phyloP scores from a whole-genome alignment of 1,284 basidiomycete species.

The Leccinum pachyderme region DNA sequence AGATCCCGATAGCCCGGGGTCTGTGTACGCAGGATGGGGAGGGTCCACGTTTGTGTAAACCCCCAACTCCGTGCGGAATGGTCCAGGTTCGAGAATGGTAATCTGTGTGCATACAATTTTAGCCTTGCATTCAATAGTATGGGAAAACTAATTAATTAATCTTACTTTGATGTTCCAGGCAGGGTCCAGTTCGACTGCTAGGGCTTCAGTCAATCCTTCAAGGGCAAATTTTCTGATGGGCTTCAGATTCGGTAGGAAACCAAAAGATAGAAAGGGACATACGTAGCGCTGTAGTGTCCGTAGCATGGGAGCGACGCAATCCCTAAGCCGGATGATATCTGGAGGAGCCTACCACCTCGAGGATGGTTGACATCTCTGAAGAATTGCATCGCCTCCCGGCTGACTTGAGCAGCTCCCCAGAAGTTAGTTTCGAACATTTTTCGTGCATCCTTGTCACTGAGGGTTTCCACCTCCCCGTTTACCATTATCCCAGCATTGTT shows the following conservation, averaged over 20 bases:
- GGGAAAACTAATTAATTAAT: neutral
- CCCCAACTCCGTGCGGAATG: slow-evolving; percentile 19
- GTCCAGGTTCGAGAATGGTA: slow-evolving; percentile 25
- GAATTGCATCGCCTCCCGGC: slow-evolving; percentile 32
- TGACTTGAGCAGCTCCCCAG: slow-evolving; percentile 36
- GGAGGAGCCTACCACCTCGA: slow-evolving; percentile 34
- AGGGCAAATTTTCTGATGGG: slow-evolving; percentile 25
- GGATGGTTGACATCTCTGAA: slow-evolving; percentile 39
- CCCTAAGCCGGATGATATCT: slow-evolving; percentile 30
- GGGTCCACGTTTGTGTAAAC: slow-evolving; percentile 1
- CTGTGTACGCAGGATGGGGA: slow-evolving; percentile 20
- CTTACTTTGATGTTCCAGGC: slow-evolving; percentile 33
- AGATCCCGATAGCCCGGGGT: slow-evolving; percentile 8
- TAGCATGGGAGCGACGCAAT: slow-evolving; percentile 6
- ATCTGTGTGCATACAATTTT: slow-evolving; percentile 13
- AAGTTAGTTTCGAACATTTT: slow-evolving; percentile 36
- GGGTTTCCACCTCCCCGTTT: slow-evolving; percentile 22
- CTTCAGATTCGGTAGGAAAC: neutral
- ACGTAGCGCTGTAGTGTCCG: slow-evolving; percentile 28
- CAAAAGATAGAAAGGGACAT: neutral
- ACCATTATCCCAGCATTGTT: slow-evolving; percentile 30
- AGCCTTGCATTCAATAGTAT: neutral
- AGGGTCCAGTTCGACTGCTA: slow-evolving; percentile 28
- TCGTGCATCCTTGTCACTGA: slow-evolving; percentile 26
- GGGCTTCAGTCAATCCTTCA: slow-evolving; percentile 24